Evolutionary conservation across 1,284 basidiomycete genomes (phyloP).

Genomic region (Cutaneotrichosporon mucoides): DNA sequence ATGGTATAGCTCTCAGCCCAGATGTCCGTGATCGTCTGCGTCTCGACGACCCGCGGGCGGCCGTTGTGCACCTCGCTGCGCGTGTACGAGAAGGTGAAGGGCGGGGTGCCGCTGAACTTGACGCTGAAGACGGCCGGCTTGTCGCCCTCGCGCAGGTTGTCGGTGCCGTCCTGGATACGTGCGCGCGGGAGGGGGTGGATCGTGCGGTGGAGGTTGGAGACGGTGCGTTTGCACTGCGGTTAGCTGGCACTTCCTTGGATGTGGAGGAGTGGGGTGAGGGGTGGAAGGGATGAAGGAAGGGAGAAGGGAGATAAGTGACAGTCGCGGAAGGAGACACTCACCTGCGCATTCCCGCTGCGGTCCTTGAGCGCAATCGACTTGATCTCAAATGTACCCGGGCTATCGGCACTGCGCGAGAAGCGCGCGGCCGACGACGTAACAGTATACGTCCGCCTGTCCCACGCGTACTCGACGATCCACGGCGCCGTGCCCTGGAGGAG

Average conservation of each 20-base stretch:
- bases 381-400: slow-evolving; percentile 74
- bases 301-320: too few species aligned
- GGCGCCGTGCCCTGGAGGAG: slow-evolving; percentile 92
- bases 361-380: slow-evolving; percentile 85
- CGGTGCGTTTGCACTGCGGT: slow-evolving; percentile 71
- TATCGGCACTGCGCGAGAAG: slow-evolving; percentile 76
- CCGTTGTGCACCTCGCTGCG: slow-evolving; percentile 52
- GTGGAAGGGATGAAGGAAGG: too few species aligned
- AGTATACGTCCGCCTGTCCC: slow-evolving; percentile 69
- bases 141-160: slow-evolving; percentile 87
- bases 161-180: slow-evolving; percentile 78
- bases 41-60: slow-evolving; percentile 66
- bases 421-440: slow-evolving; percentile 73
- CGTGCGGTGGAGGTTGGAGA: slow-evolving; percentile 68
- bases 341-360: slow-evolving; percentile 10
- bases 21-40: slow-evolving; percentile 72
- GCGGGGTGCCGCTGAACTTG: slow-evolving; percentile 79
- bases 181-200: slow-evolving; percentile 84
- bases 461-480: slow-evolving; percentile 86
- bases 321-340: too few species aligned
- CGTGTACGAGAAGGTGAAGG: slow-evolving; percentile 93
- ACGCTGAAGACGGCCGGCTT: slow-evolving; percentile 85
- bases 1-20: slow-evolving; percentile 75
- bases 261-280: too few species aligned
- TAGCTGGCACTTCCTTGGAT: too few species aligned